Base-by-base conservation (phyloP, 164 flowering plant species). In the Annona squamosa region DNA sequence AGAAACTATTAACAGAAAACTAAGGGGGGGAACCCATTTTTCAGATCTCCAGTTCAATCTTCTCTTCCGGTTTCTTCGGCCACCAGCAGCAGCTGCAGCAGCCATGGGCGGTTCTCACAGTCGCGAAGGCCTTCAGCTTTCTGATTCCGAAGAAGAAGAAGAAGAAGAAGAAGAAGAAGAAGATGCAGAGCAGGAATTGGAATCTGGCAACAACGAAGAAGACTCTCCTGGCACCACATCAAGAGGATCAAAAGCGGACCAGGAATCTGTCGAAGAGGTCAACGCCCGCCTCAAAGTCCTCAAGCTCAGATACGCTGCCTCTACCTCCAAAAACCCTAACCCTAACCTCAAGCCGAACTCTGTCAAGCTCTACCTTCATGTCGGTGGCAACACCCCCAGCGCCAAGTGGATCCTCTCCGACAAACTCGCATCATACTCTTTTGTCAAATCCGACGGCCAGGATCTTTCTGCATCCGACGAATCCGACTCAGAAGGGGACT, bases 321-420 rank as follows among this genome's bases (percentile, higher is more conserved):
- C 76, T 45, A 5, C 45, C 10, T 37, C 71, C 65, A 6, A n/a
- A 63, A 10, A 71, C 4, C 84, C 75, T 17, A 73, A 77, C 61
- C 81, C 86, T 5, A 76, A 63, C 57, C n/a, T 78, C 5, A 13
- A n/a, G 43, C 83, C 79, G 46, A 93, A 91, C 71, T 79, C 87
- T 4, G 89, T 89, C 47, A 93, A 89, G 80, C 91, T 96, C 68
- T 91, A 87, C 74, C 85, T 84, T 48, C 85, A 86, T 75, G 73
- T 89, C 62, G 89, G 89, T 3, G 90, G 91, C 19, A 85, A 79
- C 77, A 84, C 92, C 12, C 92, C 93, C 10, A 86, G 75, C 16
- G 91, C 94, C 63, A 91, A 91, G 71, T 91, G 97, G 97, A 79
- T 91, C 48, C 77, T 74, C 46, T 81, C 91, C 3, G 97, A 91